Conservation (phyloP, 1,284 basidiomycete species). For the Puccinia novopanici region DNA sequence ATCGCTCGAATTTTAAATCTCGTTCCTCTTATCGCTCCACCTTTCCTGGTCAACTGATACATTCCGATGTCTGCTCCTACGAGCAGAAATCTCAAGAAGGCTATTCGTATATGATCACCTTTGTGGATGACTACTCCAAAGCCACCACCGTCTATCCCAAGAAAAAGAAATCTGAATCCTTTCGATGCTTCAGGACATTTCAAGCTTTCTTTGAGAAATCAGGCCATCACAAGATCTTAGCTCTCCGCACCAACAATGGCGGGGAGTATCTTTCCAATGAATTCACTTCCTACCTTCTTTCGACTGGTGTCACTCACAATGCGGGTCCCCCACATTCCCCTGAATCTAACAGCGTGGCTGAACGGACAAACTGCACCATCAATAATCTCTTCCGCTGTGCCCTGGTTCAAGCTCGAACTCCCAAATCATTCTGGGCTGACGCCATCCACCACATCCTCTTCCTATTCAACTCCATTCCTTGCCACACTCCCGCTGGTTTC, state of each 20-base stretch:
- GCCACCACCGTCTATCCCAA: neutral
- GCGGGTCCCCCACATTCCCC: conserved; percentile 10
- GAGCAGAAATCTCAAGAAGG: neutral
- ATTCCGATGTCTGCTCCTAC: conserved; percentile 10
- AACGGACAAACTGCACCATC: too few species aligned
- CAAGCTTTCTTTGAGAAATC: conserved; percentile 56
- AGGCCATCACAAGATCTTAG: conserved; percentile 45
- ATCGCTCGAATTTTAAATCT: neutral
- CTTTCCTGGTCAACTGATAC: neutral
- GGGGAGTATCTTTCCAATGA: neutral
- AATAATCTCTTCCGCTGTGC: too few species aligned
- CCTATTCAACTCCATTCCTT: too few species aligned
- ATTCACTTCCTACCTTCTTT: neutral
- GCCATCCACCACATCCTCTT: too few species aligned
- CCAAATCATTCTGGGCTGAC: too few species aligned
- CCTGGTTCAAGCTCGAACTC: too few species aligned
- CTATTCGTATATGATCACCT: neutral
- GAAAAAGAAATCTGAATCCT: neutral
- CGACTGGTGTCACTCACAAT: neutral
- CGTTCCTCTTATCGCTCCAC: neutral
- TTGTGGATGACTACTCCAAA: neutral
- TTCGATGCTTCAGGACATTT: conserved; percentile 57
- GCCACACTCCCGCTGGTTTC: too few species aligned
- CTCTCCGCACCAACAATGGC: conserved; percentile 3
- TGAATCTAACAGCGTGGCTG: too few species aligned